Evolutionary conservation across 352 stramenopile species (phyloP).

Genomic region (Elongisporangium senticosum): DNA sequence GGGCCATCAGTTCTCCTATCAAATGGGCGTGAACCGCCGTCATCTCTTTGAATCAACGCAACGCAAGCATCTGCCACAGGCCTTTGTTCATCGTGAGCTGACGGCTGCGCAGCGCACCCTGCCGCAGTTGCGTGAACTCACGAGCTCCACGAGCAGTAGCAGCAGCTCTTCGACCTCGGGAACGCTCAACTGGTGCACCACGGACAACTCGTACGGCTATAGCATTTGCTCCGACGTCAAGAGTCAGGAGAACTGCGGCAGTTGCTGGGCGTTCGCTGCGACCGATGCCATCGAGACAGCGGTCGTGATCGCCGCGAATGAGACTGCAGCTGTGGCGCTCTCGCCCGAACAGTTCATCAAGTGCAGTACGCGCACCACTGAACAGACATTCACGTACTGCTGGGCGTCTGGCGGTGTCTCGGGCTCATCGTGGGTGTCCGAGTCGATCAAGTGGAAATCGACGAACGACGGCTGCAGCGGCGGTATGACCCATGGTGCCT

Average conservation of each 20-base stretch:
- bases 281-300: slow-evolving; percentile 76
- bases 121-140: slow-evolving; percentile 17
- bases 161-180: slow-evolving; percentile 17
- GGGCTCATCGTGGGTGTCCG: slow-evolving; percentile 49
- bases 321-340: slow-evolving; percentile 49
- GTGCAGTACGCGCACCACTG: slow-evolving; percentile 58
- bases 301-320: slow-evolving; percentile 57
- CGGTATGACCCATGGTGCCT: slow-evolving; percentile 78
- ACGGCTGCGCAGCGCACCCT: slow-evolving; percentile 18
- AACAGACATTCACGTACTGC: slow-evolving; percentile 73
- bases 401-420: slow-evolving; percentile 42
- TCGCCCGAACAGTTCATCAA: slow-evolving; percentile 76
- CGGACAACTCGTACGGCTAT: slow-evolving; percentile 50
- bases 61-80: slow-evolving; percentile 40
- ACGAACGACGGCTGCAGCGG: slow-evolving; percentile 72
- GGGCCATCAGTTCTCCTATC: slow-evolving; percentile 56
- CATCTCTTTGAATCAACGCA: slow-evolving; percentile 40
- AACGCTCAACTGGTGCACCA: slow-evolving; percentile 70
- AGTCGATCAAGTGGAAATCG: slow-evolving; percentile 70
- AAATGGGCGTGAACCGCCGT: slow-evolving; percentile 58
- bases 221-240: slow-evolving; percentile 75
- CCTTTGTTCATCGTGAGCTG: slow-evolving; percentile 58
- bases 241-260: slow-evolving; percentile 78
- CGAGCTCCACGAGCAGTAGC: slow-evolving; percentile 12
- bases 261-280: slow-evolving; percentile 75